These are phyloP conservation scores for Aureobasidium sp. DNA, from an alignment of 2,329 filamentous ascomycete genomes.

Conservation along the genomic window DNA sequence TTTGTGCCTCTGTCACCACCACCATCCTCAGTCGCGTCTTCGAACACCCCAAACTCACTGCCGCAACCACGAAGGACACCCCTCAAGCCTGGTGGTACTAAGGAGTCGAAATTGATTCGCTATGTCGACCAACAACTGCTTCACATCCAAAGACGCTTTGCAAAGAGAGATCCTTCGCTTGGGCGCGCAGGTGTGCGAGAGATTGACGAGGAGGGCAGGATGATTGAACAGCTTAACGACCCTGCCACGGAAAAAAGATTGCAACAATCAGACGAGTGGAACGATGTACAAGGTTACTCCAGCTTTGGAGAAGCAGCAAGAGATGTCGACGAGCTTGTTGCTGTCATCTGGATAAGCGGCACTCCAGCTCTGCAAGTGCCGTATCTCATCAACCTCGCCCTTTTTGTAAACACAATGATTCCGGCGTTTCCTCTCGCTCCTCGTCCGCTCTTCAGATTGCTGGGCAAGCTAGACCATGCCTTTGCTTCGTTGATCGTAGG, in stretches of 20 bases:
- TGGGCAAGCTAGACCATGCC: constrained; percentile 75
- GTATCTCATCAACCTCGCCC: constrained; percentile 71
- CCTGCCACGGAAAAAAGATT: constrained; percentile 14
- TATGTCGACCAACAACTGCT: constrained; percentile 50
- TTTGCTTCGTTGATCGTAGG: constrained; percentile 70
- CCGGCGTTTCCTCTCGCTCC: constrained; percentile 64
- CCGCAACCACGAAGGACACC: constrained; percentile 48
- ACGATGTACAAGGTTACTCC: constrained; percentile 46
- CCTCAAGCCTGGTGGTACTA: constrained; percentile 49
- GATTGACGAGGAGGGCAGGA: constrained; percentile 16
- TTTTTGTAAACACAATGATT: constrained; percentile 65
- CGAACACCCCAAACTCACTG: constrained; percentile 37
- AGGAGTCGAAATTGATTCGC: constrained; percentile 52
- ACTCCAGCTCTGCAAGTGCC: constrained; percentile 79
- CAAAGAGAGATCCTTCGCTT: constrained; percentile 35
- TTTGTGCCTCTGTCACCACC: constrained; percentile 39
- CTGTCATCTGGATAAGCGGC: constrained; percentile 79
- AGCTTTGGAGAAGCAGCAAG: constrained; percentile 63
- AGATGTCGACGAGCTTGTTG: constrained; percentile 67
- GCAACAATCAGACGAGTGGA: constrained; percentile 29
- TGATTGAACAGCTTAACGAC: constrained; percentile 13
- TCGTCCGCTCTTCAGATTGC: constrained; percentile 59
- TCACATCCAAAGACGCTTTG: constrained; percentile 46
- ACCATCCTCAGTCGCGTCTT: constrained; percentile 39
- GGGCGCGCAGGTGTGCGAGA: constrained; percentile 21